A percentile compares a stretch with the other conserved stretches of the same genome.
Conservation (phyloP, 345 rosid genomes). For the Eucalyptus shirleyi region DNA sequence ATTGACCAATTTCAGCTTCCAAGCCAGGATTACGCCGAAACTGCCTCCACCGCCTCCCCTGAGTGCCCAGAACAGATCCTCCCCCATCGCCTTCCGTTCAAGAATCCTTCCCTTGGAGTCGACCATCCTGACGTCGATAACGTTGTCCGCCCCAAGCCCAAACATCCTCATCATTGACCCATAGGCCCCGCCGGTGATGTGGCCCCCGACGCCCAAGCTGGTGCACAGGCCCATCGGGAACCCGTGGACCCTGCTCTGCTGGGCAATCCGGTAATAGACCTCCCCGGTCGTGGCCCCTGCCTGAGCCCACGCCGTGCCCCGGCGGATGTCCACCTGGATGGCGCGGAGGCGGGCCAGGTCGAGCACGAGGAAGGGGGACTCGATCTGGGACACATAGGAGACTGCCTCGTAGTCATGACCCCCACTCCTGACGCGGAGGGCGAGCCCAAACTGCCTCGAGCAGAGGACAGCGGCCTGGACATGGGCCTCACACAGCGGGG, state of each 20-base stretch:
- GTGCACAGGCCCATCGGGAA: conserved; percentile 60
- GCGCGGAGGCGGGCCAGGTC: conserved; percentile 44
- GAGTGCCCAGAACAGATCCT: conserved; percentile 65
- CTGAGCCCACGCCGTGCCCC: conserved; percentile 52
- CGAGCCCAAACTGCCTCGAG: conserved; percentile 20
- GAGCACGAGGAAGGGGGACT: conserved; percentile 33
- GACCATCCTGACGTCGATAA: conserved; percentile 49
- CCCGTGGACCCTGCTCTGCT: conserved; percentile 47
- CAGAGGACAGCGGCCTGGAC: conserved; percentile 57
- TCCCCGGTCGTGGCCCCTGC: conserved; percentile 72
- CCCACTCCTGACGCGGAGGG: conserved; percentile 45
- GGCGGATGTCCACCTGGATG: conserved; percentile 14
- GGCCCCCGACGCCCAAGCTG: conserved; percentile 60
- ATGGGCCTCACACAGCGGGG: conserved; percentile 33
- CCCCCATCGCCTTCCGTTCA: conserved; percentile 44
- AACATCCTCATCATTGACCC: conserved; percentile 69
- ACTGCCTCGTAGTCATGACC: conserved; percentile 68
- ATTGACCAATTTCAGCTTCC: conserved; percentile 54
- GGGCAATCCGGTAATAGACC: conserved; percentile 39
- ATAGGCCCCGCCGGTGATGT: conserved; percentile 60
- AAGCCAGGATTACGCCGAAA: conserved; percentile 44
- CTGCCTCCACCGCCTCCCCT: conserved; percentile 71
- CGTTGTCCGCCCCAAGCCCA: conserved; percentile 80
- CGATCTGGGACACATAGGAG: conserved; percentile 40
- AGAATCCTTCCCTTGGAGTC: conserved; percentile 40